phyloP scores from a whole-genome alignment of 306 rosid genomes.

The Argentina anserina region DNA sequence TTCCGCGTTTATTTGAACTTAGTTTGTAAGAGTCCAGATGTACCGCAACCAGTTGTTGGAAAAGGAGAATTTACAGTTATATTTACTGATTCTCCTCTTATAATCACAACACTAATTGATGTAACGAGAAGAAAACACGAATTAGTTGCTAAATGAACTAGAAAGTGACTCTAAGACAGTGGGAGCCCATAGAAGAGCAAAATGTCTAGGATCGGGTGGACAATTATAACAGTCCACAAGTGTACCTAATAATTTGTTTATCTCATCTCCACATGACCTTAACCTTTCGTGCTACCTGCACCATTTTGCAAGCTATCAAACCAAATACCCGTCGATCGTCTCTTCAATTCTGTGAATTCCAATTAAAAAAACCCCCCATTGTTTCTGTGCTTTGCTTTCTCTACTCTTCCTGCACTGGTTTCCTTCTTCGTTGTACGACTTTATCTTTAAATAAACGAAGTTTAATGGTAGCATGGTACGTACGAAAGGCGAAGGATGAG shows the following conservation, averaged over 20 bases:
- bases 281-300: constrained; percentile 21
- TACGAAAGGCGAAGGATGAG: constrained; percentile 38
- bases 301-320: constrained; percentile 36
- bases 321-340: not conserved
- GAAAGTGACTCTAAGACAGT: constrained; percentile 11
- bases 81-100: not conserved
- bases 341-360: not conserved
- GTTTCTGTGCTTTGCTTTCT: not conserved
- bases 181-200: constrained; percentile 68
- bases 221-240: constrained; percentile 52
- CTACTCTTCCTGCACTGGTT: constrained; percentile 28
- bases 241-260: constrained; percentile 47
- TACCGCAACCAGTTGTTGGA: too few species aligned
- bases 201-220: constrained; percentile 71
- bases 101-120: not conserved
- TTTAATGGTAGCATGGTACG: constrained; percentile 41
- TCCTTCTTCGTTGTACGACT: too few species aligned
- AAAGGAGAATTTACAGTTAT: not conserved
- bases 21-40: too few species aligned
- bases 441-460: too few species aligned
- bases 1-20: too few species aligned
- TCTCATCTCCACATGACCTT: constrained; percentile 42
- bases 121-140: not conserved
- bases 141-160: not conserved
- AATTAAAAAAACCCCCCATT: not conserved